These are phyloP conservation scores for Pleomassaria siparia DNA, from an alignment of 2,329 filamentous ascomycete species.

Conservation along the genomic window DNA sequence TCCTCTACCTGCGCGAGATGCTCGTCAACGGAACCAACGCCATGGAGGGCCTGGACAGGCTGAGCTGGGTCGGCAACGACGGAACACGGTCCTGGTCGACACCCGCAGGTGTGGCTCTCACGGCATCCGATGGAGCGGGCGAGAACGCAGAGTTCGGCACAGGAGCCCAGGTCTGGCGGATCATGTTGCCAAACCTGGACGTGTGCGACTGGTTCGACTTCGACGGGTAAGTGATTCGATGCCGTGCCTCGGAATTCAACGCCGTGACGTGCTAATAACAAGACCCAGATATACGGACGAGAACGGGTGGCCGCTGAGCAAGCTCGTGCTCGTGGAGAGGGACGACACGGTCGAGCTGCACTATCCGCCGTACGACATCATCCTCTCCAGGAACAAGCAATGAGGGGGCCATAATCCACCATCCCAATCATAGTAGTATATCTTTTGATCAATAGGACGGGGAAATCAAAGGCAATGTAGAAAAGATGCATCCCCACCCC, in stretches of 20 bases:
- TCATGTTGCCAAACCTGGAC: slow-evolving; percentile 26
- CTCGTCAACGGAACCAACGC: slow-evolving; percentile 31
- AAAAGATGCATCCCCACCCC: too few species aligned
- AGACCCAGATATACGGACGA: slow-evolving; percentile 29
- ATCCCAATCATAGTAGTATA: too few species aligned
- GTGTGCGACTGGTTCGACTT: slow-evolving; percentile 37
- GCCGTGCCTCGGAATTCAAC: neutral
- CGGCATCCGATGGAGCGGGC: slow-evolving; percentile 27
- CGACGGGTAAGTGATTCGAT: slow-evolving; percentile 23
- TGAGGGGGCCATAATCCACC: too few species aligned
- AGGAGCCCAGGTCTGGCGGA: slow-evolving; percentile 29
- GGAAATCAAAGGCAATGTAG: too few species aligned
- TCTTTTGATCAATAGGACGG: too few species aligned
- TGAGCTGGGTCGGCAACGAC: slow-evolving; percentile 22
- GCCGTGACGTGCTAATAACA: neutral
- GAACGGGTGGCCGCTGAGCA: slow-evolving; percentile 34
- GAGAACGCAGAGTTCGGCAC: slow-evolving; percentile 27
- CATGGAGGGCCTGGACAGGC: slow-evolving; percentile 28
- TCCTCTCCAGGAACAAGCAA: too few species aligned
- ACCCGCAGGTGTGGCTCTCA: slow-evolving; percentile 23
- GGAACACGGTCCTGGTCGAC: slow-evolving; percentile 24
- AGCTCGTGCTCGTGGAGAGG: slow-evolving; percentile 27
- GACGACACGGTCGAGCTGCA: slow-evolving; percentile 23
- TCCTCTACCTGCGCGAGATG: slow-evolving; percentile 30
- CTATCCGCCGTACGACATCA: slow-evolving; percentile 33